Evolutionary conservation across 2,329 filamentous ascomycete species (phyloP).

Genomic region (Ascochyta clinopodiicola): DNA sequence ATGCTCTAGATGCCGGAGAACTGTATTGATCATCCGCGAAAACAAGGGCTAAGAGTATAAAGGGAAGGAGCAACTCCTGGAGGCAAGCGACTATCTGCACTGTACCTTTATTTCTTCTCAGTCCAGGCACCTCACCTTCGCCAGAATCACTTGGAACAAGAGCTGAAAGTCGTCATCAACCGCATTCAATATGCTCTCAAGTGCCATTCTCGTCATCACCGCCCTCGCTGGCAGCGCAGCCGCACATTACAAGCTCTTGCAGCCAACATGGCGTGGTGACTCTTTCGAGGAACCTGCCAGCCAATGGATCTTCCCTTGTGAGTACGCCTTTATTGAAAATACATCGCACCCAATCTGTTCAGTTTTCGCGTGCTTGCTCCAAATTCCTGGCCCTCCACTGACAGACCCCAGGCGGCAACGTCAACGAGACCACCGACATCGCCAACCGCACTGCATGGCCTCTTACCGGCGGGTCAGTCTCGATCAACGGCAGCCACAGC

Average conservation of each 20-base stretch:
- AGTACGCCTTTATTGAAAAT: background rate
- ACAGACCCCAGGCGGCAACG: constrained; percentile 45
- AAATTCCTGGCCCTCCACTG: background rate
- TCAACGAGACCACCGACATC: constrained; percentile 46
- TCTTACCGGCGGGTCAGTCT: constrained; percentile 51
- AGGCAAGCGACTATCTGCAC: background rate
- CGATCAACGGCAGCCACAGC: constrained; percentile 51
- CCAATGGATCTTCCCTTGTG: constrained; percentile 53
- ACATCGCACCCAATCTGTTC: too few relatives aligned
- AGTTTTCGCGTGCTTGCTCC: background rate
- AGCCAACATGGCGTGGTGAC: constrained; percentile 52
- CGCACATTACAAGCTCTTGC: constrained; percentile 53
- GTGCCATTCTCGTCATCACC: constrained; percentile 25
- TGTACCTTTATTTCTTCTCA: background rate
- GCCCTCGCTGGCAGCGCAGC: constrained; percentile 42
- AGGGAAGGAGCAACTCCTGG: background rate
- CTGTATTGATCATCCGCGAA: background rate
- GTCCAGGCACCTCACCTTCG: background rate
- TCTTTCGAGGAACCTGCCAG: constrained; percentile 47
- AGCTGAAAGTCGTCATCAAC: background rate
- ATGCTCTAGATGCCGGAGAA: constrained; percentile 11
- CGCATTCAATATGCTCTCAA: constrained; percentile 28
- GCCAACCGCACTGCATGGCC: constrained; percentile 57
- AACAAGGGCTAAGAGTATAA: constrained; percentile 1
- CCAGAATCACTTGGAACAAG: too few relatives aligned